These are phyloP conservation scores for Lentinula sp. DNA, from an alignment of 768 basidiomycete species.

Conservation along the genomic window DNA sequence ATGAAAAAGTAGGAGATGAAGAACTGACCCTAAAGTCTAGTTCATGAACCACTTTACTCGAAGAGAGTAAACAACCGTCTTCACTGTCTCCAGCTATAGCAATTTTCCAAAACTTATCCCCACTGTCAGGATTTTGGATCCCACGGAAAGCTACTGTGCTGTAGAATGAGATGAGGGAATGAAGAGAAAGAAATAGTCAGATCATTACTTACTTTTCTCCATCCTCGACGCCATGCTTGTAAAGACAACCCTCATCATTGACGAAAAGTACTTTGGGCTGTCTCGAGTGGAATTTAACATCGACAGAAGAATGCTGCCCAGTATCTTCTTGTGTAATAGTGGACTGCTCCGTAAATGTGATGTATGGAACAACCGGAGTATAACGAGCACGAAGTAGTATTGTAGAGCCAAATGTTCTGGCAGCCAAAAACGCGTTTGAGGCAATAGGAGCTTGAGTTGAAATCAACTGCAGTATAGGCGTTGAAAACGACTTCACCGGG, in stretches of 20 bases:
- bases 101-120: slow-evolving; percentile 48
- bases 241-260: slow-evolving; percentile 48
- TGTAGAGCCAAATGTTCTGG: slow-evolving; percentile 31
- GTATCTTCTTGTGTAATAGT: slow-evolving; percentile 33
- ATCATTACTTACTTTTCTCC: slow-evolving; percentile 35
- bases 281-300: slow-evolving; percentile 35
- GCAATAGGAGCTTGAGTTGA: slow-evolving; percentile 17
- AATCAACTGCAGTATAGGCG: slow-evolving; percentile 63
- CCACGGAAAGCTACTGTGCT: slow-evolving; percentile 12
- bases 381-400: slow-evolving; percentile 30
- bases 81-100: slow-evolving; percentile 23
- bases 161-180: slow-evolving; percentile 11
- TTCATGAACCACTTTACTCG: slow-evolving; percentile 32
- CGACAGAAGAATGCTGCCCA: slow-evolving; percentile 35
- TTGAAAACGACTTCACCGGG: slow-evolving; percentile 45
- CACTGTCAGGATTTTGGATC: slow-evolving; percentile 5
- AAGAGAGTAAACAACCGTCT: slow-evolving; percentile 40
- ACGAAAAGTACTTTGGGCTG: slow-evolving; percentile 31
- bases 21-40: slow-evolving; percentile 54
- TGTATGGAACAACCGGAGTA: slow-evolving; percentile 5
- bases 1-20: background rate
- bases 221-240: slow-evolving; percentile 31
- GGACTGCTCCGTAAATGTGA: slow-evolving; percentile 23
- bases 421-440: slow-evolving; percentile 11
- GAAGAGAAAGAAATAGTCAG: background rate